A percentile compares a stretch with the other conserved stretches of the same genome.
Evolutionary conservation across 192 early-diverging fungal genomes (phyloP).

Genomic region (Coemansia aciculifera): DNA sequence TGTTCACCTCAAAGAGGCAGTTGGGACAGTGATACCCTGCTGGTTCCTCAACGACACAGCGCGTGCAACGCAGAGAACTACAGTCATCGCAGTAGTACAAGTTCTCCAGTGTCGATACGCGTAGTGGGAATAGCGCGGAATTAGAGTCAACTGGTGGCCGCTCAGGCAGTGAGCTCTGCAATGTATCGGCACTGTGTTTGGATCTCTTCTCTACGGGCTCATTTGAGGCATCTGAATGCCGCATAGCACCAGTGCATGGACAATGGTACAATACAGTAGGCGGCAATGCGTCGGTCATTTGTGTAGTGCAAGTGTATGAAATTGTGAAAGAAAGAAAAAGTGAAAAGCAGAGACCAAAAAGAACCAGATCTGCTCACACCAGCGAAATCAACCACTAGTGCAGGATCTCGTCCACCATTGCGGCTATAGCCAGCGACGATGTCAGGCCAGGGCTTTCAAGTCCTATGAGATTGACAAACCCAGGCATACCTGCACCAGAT

Average conservation of each 20-base stretch:
- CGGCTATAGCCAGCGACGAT: conserved; percentile 74
- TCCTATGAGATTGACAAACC: conserved; percentile 75
- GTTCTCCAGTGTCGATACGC: conserved; percentile 59
- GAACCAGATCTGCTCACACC: not conserved
- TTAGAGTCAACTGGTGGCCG: not conserved
- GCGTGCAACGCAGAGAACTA: conserved; percentile 74
- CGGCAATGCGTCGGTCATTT: conserved; percentile 4
- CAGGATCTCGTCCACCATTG: conserved; percentile 28
- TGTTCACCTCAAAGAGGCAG: conserved; percentile 95
- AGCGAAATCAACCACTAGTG: not conserved
- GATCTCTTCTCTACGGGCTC: conserved; percentile 1
- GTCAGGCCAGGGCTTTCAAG: conserved; percentile 90
- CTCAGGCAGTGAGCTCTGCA: not conserved
- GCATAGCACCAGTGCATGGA: conserved; percentile 26
- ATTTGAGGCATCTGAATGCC: conserved; percentile 4
- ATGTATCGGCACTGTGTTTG: not conserved
- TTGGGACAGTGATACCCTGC: conserved; percentile 93
- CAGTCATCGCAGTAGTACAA: conserved; percentile 92
- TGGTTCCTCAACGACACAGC: conserved; percentile 82
- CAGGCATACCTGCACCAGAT: conserved; percentile 43
- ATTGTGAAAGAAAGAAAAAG: not conserved
- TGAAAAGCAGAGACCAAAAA: not conserved
- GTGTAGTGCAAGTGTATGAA: not conserved
- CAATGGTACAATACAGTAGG: conserved; percentile 42
- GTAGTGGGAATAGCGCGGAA: conserved; percentile 28